These are phyloP conservation scores for Hortiboletus campestris DNA, from an alignment of 768 basidiomycete genomes.

Conservation along the genomic window DNA sequence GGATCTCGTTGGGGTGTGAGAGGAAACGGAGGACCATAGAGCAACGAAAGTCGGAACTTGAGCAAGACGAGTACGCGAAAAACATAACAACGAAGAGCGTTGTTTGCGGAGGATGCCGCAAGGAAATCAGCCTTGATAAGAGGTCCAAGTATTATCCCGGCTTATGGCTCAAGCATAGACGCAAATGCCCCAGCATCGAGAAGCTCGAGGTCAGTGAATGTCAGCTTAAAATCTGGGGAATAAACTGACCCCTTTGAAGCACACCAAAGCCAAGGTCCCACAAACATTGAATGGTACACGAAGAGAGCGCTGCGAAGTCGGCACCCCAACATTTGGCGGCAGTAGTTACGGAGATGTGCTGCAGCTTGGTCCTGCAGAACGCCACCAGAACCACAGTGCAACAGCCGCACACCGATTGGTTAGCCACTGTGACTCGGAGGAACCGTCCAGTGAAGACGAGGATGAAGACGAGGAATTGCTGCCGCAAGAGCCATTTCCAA, in stretches of 20 bases:
- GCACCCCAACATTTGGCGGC: neutral
- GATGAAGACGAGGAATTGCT: constrained; percentile 15
- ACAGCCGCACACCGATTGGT: neutral
- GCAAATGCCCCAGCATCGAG: constrained; percentile 27
- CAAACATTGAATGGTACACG: neutral
- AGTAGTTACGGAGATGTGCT: neutral
- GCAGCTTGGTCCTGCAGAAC: neutral
- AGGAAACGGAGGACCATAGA: constrained; percentile 30
- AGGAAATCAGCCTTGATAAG: constrained; percentile 34
- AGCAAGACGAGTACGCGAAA: constrained; percentile 29
- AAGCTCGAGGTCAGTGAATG: constrained; percentile 25
- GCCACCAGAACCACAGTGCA: neutral
- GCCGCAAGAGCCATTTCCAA: constrained; percentile 22
- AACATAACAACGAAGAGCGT: constrained; percentile 28
- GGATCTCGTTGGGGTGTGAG: constrained; percentile 21
- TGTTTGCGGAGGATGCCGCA: constrained; percentile 29
- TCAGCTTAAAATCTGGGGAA: neutral
- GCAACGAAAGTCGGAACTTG: constrained; percentile 27
- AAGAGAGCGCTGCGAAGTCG: constrained; percentile 1
- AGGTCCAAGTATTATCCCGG: constrained; percentile 36
- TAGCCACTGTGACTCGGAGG: constrained; percentile 1
- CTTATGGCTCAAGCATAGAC: constrained; percentile 33
- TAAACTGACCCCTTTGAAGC: constrained; percentile 22
- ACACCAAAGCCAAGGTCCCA: constrained; percentile 1
- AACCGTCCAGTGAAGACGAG: constrained; percentile 14